Percentiles rank a stretch among this genome's conserved stretches.
phyloP scores from a whole-genome alignment of 2,329 filamentous ascomycete species.

The Sclerotinia nivalis region DNA sequence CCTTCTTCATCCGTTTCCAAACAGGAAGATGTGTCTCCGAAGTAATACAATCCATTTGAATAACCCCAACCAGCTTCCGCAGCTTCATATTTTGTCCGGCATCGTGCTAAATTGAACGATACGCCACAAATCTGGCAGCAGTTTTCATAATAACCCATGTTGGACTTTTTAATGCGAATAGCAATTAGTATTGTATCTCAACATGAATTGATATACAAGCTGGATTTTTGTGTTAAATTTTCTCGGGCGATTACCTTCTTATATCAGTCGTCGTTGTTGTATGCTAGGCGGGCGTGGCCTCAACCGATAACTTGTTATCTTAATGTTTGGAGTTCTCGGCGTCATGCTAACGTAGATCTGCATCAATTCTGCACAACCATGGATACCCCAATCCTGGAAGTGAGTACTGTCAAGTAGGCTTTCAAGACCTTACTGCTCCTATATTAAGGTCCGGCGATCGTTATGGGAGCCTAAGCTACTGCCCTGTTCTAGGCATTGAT shows the following conservation, averaged over 20 bases:
- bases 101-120: slow-evolving; percentile 10
- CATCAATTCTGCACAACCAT: not conserved
- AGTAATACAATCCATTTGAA: not conserved
- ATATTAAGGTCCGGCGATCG: too few relatives aligned
- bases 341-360: not conserved
- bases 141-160: slow-evolving; percentile 2
- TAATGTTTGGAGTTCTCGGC: not conserved
- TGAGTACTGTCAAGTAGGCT: not conserved
- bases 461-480: too few relatives aligned
- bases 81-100: slow-evolving; percentile 1
- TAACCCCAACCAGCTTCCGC: not conserved
- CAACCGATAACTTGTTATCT: not conserved
- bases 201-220: not conserved
- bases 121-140: slow-evolving; percentile 5
- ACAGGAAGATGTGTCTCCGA: not conserved
- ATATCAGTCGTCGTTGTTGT: not conserved
- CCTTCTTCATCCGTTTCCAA: not conserved
- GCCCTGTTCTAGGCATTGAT: too few relatives aligned
- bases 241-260: not conserved
- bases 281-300: not conserved
- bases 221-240: too few relatives aligned
- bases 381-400: not conserved
- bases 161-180: not conserved
- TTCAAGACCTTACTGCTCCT: too few relatives aligned
- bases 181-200: not conserved